Evolutionary conservation across 208 protist genomes (phyloP), one percentile per base, ranked within the genome.

Genomic region (Crithidia expoeki): DNA sequence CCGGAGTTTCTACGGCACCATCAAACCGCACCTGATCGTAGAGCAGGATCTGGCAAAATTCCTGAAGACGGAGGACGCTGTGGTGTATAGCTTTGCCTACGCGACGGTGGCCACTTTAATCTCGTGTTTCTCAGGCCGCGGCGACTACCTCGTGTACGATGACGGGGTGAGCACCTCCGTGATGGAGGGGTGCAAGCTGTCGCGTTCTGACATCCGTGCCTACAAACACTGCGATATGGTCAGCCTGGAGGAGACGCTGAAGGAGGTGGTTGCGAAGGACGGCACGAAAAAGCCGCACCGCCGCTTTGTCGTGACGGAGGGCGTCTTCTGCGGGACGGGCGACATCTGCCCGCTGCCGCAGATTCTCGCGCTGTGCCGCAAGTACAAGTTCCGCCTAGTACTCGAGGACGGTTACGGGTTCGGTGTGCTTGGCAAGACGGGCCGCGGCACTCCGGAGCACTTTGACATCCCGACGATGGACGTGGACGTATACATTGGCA

Each of bases 1-100:
- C 17, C 86, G 98, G 58, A 96, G 96, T 58, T 99, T 99, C 79
- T 99, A 99, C 79, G 98, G 98, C 53, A 98, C 98, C 4, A 92
- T 99, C 52, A 97, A 98, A 69, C 92, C 95, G 9, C 98, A 99
- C 82, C 67, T 98, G 6, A 81, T 97, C 12, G 74, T 98, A 2
- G 98, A 99, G 83, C 72, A 88, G 52, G 80, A 89, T 59, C 52
- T 98, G 30, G 90, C 95, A 9, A 71, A 89, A 28, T 99, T 99
- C 65, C 68, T 98, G 49, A 58, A 76, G 47, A 95, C 91, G 14
- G 89, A 98, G 17, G 87, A 88, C 32, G 73, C 93, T 25, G 93
- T 98, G 60, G 72, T 99, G 17, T 99, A 98, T 84, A 98, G 97
- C 53, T 99, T 97, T 38, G 85, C 86, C 14, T 98, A 97, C 81